These are phyloP conservation scores for Nothomitra cinnamomea DNA, from an alignment of 2,329 filamentous ascomycete genomes.

Conservation along the genomic window DNA sequence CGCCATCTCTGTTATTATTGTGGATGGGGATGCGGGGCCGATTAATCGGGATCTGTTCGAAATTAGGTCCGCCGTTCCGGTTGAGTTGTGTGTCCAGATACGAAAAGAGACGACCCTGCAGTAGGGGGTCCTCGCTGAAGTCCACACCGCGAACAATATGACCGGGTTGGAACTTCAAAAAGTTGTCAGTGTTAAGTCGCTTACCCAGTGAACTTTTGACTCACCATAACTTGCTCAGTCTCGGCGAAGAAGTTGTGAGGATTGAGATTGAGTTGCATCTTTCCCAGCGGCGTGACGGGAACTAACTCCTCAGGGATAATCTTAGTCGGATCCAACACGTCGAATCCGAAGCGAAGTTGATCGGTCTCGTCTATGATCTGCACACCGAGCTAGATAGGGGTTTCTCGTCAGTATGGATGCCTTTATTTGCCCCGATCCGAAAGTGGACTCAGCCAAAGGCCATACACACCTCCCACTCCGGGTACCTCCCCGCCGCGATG, in stretches of 20 bases:
- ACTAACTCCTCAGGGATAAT: conserved; percentile 48
- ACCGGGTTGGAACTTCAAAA: conserved; percentile 39
- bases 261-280: conserved; percentile 48
- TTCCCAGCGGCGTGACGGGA: conserved; percentile 44
- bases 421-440: not conserved
- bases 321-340: conserved; percentile 53
- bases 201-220: no score
- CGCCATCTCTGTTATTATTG: conserved; percentile 61
- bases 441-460: no score
- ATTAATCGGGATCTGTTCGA: conserved; percentile 47
- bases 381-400: conserved; percentile 32
- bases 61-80: conserved; percentile 43
- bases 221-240: conserved; percentile 41
- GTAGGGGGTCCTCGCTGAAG: conserved; percentile 50
- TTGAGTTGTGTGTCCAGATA: conserved; percentile 47
- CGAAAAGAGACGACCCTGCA: conserved; percentile 53
- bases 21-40: conserved; percentile 40
- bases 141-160: conserved; percentile 52
- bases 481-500: conserved; percentile 42
- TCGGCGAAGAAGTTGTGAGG: conserved; percentile 42
- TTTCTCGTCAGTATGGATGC: not conserved
- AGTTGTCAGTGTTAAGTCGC: conserved; percentile 23
- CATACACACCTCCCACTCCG: conserved; percentile 43
- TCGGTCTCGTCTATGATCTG: conserved; percentile 47
- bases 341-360: conserved; percentile 42